These are phyloP conservation scores for Calonectria leucothoes DNA, from an alignment of 2,329 filamentous ascomycete species.

Conservation along the genomic window DNA sequence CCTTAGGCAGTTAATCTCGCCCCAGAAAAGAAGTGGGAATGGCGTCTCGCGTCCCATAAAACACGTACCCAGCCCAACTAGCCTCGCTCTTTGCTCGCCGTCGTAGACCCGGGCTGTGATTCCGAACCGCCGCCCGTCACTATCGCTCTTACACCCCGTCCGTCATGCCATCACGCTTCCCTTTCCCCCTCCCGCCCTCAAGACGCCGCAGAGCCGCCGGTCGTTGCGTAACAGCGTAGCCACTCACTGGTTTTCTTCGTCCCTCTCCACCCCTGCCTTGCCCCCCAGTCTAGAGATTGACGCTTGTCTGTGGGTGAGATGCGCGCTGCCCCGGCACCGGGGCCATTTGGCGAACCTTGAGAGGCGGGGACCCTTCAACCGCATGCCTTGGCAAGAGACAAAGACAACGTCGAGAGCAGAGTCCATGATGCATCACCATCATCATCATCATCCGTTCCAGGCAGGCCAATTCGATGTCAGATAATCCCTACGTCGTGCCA, in stretches of 20 bases:
- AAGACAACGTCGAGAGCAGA: not conserved
- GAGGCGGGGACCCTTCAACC: not conserved
- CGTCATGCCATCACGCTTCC: not conserved
- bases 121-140: conserved; percentile 10
- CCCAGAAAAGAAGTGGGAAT: conserved; percentile 12
- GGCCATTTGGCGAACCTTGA: not conserved
- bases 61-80: not conserved
- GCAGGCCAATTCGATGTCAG: not conserved
- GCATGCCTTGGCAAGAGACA: not conserved
- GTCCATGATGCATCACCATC: not conserved
- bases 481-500: not conserved
- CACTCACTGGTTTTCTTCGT: too few relatives aligned
- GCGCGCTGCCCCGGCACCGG: not conserved
- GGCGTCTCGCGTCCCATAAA: conserved; percentile 7
- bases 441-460: not conserved
- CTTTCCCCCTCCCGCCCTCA: not conserved
- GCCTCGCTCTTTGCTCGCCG: conserved; percentile 18
- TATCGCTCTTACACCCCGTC: not conserved
- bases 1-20: conserved; percentile 9
- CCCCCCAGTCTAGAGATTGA: not conserved
- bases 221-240: not conserved
- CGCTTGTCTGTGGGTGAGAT: not conserved
- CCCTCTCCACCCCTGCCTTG: not conserved
- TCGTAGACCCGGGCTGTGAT: not conserved
- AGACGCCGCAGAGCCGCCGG: not conserved